Percentiles rank a stretch among this genome's conserved stretches.
phyloP scores from a whole-genome alignment of 371 early-diverging fungal genomes.

The Rhizopus arrhizus region DNA sequence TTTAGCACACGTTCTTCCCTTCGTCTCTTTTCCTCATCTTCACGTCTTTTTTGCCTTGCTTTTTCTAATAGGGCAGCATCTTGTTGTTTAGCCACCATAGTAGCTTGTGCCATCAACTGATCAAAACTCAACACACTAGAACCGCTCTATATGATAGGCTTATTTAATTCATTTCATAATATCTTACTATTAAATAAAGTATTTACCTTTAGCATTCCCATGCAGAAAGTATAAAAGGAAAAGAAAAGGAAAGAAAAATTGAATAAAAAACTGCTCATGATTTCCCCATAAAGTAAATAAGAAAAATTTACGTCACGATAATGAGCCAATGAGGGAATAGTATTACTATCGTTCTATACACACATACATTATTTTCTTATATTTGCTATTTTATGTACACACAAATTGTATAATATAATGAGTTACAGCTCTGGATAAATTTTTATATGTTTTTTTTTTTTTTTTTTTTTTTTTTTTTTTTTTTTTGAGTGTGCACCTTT shows the following conservation, averaged over 20 bases:
- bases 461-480: not conserved
- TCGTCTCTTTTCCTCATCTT: slow-evolving; percentile 34
- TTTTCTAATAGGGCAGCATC: slow-evolving; percentile 37
- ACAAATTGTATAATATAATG: no score
- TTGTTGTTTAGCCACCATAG: slow-evolving; percentile 40
- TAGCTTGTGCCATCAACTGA: slow-evolving; percentile 44
- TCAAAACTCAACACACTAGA: slow-evolving; percentile 30
- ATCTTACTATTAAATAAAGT: not conserved
- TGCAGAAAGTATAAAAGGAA: slow-evolving; percentile 2
- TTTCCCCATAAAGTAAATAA: not conserved
- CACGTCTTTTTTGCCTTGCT: slow-evolving; percentile 33
- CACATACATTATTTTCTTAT: no score
- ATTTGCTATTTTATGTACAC: no score
- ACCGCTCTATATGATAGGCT: slow-evolving; percentile 14
- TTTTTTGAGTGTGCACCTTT: not conserved
- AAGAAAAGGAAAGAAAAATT: not conserved
- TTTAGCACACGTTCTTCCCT: slow-evolving; percentile 32
- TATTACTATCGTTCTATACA: no score
- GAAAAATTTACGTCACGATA: not conserved
- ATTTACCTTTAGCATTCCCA: slow-evolving; percentile 25
- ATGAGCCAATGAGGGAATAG: not conserved
- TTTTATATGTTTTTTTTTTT: no score
- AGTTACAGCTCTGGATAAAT: no score
- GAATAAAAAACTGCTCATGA: not conserved
- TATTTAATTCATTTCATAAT: no score